Evolutionary conservation across 805 yeast genomes (phyloP), one percentile per base, ranked within the genome.

Genomic region (Kodamaea jinghongensis): DNA sequence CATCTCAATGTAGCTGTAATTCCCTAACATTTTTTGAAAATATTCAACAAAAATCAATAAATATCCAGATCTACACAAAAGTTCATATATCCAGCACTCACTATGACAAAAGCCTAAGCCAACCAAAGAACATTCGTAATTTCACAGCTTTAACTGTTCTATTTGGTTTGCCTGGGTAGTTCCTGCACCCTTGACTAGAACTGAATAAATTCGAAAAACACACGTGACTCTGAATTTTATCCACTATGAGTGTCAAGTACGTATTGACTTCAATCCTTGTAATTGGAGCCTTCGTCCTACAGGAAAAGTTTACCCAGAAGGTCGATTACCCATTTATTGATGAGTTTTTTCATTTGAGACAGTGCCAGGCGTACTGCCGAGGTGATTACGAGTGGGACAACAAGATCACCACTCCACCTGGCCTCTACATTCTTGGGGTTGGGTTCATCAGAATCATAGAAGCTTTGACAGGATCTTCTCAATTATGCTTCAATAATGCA

Each of bases 341-440:
- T 64, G 99, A 93, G 60, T 70, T 76, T 9, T 91, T 91, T 62
- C 99, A 93, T 56, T 70, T 86, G 15, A 78, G 80, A 6, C 98
- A 93, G 67, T 80, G 95, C 5, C 71, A 77, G 42, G 71, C 67
- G 34, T 89, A 84, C 54, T 75, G 87, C 43, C 49, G 57, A 1
- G 83, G 83, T 9, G 66, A 78, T 37, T 88, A 80, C 63, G 52
- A 65, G 1, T 89, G 96, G 96, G 88, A 93, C 58, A 73, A 80
- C 9, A 90, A 91, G 55, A 88, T 93, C 56, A 91, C 99, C 2
- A 93, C 99, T 0, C 99, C 99, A 1, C 98, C 98, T 1, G 99
- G 98, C 0, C 65, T 91, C 12, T 91, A 93, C 56, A 41, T 60
- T 4, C 46, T 77, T 7, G 78, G 77, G 4, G 60, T 61, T 23